Evolutionary conservation across 805 yeast species (phyloP).

Genomic region (Saccharomyces mikatae): DNA sequence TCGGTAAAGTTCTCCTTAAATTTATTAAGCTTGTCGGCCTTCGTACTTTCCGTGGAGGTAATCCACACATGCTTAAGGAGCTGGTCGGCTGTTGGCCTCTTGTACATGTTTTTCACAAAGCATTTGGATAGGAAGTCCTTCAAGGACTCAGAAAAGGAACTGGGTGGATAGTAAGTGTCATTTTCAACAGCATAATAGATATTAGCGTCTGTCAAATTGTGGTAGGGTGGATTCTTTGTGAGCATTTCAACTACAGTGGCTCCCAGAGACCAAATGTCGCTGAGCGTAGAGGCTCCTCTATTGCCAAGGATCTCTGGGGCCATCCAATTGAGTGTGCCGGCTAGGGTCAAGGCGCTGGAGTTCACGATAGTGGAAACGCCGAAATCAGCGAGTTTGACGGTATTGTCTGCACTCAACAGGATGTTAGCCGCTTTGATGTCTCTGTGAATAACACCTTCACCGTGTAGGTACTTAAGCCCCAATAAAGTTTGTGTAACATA

Average conservation of each 20-base stretch:
- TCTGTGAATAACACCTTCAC: constrained; percentile 78
- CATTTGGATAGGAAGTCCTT: constrained; percentile 64
- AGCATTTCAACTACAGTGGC: constrained; percentile 87
- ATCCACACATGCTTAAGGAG: constrained; percentile 55
- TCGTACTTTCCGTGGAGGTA: neutral
- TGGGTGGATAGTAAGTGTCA: constrained; percentile 32
- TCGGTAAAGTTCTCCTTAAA: constrained; percentile 22
- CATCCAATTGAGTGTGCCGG: constrained; percentile 98
- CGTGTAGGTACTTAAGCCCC: constrained; percentile 65
- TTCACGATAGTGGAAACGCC: constrained; percentile 85
- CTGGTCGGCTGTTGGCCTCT: constrained; percentile 56
- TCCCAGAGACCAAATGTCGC: constrained; percentile 91
- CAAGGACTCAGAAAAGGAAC: constrained; percentile 38
- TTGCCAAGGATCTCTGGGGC: constrained; percentile 90
- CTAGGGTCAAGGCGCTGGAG: constrained; percentile 48
- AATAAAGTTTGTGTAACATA: constrained; percentile 63
- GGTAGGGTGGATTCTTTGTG: constrained; percentile 83
- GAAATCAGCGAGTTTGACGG: constrained; percentile 86
- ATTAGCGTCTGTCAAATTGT: constrained; percentile 38
- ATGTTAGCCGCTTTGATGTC: constrained; percentile 94
- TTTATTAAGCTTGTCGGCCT: constrained; percentile 13
- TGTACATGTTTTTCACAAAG: constrained; percentile 58
- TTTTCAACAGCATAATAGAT: constrained; percentile 34
- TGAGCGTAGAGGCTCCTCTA: constrained; percentile 78
- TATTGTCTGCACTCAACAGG: constrained; percentile 58